phyloP scores from a whole-genome alignment of 1,139 yeast species.

The Candida freyschussii region DNA sequence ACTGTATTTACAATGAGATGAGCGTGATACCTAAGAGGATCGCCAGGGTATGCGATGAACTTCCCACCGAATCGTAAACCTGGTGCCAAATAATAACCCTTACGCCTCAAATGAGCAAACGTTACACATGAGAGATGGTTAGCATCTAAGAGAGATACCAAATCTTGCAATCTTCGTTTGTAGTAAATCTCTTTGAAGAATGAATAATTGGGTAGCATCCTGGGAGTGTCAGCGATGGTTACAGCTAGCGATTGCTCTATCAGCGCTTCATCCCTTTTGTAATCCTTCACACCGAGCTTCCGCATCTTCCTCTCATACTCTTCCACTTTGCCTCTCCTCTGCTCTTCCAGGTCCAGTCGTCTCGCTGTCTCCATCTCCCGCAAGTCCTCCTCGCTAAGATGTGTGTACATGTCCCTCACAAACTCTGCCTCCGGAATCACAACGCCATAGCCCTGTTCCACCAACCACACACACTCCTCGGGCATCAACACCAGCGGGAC shows the following conservation, averaged over 20 bases:
- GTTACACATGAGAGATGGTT: slow-evolving; percentile 27
- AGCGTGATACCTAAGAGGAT: slow-evolving; percentile 85
- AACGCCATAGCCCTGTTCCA: slow-evolving; percentile 38
- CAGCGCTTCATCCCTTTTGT: slow-evolving; percentile 8
- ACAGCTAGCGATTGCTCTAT: slow-evolving; percentile 14
- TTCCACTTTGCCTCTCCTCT: slow-evolving; percentile 12
- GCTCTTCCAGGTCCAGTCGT: slow-evolving; percentile 13
- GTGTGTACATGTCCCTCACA: slow-evolving; percentile 15
- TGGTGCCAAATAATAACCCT: slow-evolving; percentile 61
- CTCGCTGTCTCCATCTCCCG: slow-evolving; percentile 11
- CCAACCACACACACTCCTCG: slow-evolving; percentile 71
- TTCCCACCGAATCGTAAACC: slow-evolving; percentile 91
- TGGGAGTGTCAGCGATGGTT: slow-evolving; percentile 17
- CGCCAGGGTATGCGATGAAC: slow-evolving; percentile 90
- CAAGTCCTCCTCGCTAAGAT: slow-evolving; percentile 18
- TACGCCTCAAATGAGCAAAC: slow-evolving; percentile 40
- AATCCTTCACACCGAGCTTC: slow-evolving; percentile 4
- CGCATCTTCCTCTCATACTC: slow-evolving; percentile 9
- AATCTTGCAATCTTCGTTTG: too few relatives aligned
- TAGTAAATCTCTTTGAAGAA: slow-evolving; percentile 11
- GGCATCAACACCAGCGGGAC: slow-evolving; percentile 69
- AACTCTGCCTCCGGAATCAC: slow-evolving; percentile 29
- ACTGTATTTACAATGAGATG: slow-evolving; percentile 67
- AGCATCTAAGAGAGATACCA: too few relatives aligned
- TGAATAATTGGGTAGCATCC: slow-evolving; percentile 13